A percentile compares a stretch with the other conserved stretches of the same genome.
Conservation (phyloP, 164 flowering plant species). For the Vitis labrusca region DNA sequence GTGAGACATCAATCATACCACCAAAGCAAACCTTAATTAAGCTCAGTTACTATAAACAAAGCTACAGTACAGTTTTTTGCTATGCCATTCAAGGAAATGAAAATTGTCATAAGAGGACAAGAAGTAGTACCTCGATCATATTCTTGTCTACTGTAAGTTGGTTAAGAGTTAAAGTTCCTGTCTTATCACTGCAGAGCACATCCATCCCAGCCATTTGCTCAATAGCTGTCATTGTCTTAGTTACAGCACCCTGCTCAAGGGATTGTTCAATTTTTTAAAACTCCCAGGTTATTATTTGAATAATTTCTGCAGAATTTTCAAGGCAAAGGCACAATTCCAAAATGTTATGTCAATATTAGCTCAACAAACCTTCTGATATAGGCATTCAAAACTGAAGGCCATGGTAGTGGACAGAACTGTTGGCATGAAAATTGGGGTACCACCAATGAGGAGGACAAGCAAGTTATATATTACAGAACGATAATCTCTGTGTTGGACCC, state of each 20-base stretch:
- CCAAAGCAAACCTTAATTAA: too few species aligned
- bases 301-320: too few species aligned
- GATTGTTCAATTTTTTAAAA: too few species aligned
- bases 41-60: too few species aligned
- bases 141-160: conserved; percentile 22
- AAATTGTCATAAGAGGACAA: background rate
- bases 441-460: conserved; percentile 19
- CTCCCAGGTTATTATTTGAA: too few species aligned
- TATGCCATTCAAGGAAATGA: too few species aligned
- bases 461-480: background rate
- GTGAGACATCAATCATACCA: too few species aligned
- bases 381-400: conserved; percentile 20
- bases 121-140: conserved; percentile 13
- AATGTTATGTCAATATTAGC: background rate
- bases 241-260: conserved; percentile 17
- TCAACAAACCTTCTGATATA: conserved; percentile 15
- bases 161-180: conserved; percentile 22
- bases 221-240: conserved; percentile 24
- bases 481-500: too few species aligned
- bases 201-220: conserved; percentile 30
- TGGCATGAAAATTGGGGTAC: conserved; percentile 29
- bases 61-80: too few species aligned
- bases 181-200: conserved; percentile 27
- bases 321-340: too few species aligned
- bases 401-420: conserved; percentile 24